Conservation (phyloP, 768 basidiomycete genomes). For the Nevesoporus exiguus region DNA sequence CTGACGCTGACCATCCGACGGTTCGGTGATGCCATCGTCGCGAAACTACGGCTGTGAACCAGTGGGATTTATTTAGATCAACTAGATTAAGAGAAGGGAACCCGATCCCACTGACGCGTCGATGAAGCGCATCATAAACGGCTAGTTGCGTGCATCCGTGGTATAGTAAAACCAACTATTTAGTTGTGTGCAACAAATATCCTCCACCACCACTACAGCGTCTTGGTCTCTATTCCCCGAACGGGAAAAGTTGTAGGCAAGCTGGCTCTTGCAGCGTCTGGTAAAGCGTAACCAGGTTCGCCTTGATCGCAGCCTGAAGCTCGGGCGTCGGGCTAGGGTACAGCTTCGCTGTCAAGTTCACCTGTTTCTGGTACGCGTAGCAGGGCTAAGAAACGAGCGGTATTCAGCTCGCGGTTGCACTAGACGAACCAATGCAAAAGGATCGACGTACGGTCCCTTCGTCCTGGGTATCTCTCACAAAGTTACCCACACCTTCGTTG, state of each 20-base stretch:
- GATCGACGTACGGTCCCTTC: not conserved
- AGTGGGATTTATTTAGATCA: not conserved
- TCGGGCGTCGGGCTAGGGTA: conserved; percentile 23
- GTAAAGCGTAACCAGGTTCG: conserved; percentile 18
- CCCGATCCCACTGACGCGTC: not conserved
- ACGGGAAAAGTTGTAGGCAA: conserved; percentile 19
- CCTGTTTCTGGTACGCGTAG: conserved; percentile 19
- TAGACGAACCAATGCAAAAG: not conserved
- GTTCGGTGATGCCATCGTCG: conserved; percentile 5
- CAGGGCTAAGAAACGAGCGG: conserved; percentile 7
- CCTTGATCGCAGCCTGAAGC: conserved; percentile 21
- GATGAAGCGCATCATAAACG: not conserved
- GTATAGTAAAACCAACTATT: not conserved
- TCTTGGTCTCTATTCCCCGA: conserved; percentile 7
- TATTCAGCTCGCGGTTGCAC: not conserved
- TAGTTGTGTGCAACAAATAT: not conserved
- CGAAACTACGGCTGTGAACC: conserved; percentile 17
- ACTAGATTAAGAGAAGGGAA: not conserved
- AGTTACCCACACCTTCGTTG: conserved; percentile 6
- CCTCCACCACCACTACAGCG: not conserved
- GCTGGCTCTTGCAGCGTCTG: conserved; percentile 3
- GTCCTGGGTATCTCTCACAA: conserved; percentile 10
- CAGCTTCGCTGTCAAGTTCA: conserved; percentile 17
- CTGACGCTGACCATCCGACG: not conserved
- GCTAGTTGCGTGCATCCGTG: not conserved